A percentile compares a stretch with the other conserved stretches of the same genome.
Conservation (phyloP, 257 asterid species). For the Mentha longifolia region DNA sequence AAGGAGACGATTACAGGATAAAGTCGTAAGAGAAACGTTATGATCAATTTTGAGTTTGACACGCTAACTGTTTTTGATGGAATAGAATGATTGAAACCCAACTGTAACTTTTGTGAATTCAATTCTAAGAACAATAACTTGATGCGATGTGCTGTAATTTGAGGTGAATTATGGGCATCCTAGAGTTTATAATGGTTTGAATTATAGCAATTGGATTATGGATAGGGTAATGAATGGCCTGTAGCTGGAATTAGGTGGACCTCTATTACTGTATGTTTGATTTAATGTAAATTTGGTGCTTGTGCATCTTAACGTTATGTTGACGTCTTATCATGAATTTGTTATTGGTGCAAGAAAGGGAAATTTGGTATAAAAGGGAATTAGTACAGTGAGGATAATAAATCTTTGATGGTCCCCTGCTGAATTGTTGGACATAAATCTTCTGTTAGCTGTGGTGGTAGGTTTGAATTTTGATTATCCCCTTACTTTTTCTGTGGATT, state of each 20-base stretch:
- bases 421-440: constrained; percentile 2
- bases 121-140: background rate
- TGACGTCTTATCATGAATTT: background rate
- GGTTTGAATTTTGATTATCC: background rate
- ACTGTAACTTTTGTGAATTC: background rate
- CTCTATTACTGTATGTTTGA: background rate
- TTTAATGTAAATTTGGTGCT: constrained; percentile 17
- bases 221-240: background rate
- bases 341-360: constrained; percentile 14
- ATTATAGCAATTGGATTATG: background rate
- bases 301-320: constrained; percentile 1
- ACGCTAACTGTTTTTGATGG: constrained; percentile 2
- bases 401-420: constrained; percentile 7
- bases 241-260: constrained; percentile 19
- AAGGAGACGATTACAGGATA: background rate
- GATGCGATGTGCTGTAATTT: background rate
- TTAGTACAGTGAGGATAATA: background rate
- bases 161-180: background rate
- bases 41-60: background rate
- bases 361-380: constrained; percentile 11
- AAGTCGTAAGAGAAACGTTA: background rate
- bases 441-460: background rate
- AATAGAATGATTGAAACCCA: background rate
- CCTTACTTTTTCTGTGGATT: background rate
- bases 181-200: background rate